Conservation (phyloP, 805 yeast species). For the Sungouiella blattae region DNA sequence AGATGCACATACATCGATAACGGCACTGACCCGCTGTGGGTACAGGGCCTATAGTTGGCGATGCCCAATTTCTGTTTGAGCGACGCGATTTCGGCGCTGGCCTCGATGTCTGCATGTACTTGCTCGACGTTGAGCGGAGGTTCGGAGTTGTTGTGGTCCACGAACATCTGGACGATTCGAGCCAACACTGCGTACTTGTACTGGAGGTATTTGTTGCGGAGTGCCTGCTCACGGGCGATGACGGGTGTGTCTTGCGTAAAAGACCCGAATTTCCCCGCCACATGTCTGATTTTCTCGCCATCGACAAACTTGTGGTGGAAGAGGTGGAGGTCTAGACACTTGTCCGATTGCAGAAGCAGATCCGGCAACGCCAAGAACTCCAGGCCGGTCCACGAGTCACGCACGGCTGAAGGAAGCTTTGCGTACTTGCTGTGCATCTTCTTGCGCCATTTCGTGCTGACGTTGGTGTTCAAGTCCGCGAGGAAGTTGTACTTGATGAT, state of each 20-base stretch:
- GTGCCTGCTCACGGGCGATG: not conserved
- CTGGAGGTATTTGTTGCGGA: slow-evolving; percentile 1
- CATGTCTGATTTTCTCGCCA: not conserved
- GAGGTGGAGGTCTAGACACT: slow-evolving; percentile 8
- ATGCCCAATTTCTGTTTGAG: not conserved
- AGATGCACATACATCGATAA: not conserved
- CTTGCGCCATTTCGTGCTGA: slow-evolving; percentile 9
- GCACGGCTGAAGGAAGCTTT: slow-evolving; percentile 3
- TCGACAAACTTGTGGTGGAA: slow-evolving; percentile 11
- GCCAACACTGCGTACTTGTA: not conserved
- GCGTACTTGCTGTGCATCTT: slow-evolving; percentile 1
- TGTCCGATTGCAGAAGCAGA: not conserved
- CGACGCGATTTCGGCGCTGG: not conserved
- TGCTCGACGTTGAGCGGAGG: not conserved
- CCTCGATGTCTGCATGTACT: not conserved
- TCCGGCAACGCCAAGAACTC: not conserved
- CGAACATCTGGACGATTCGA: not conserved
- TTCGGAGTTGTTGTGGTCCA: not conserved
- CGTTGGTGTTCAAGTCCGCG: slow-evolving; percentile 17
- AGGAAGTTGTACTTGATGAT: slow-evolving; percentile 21
- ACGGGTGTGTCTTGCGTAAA: not conserved
- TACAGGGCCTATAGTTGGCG: not conserved
- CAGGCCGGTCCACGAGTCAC: not conserved
- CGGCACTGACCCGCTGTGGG: not conserved
- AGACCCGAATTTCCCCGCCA: slow-evolving; percentile 1